Conservation (phyloP, 2,329 filamentous ascomycete genomes). For the Calonectria crousiana region DNA sequence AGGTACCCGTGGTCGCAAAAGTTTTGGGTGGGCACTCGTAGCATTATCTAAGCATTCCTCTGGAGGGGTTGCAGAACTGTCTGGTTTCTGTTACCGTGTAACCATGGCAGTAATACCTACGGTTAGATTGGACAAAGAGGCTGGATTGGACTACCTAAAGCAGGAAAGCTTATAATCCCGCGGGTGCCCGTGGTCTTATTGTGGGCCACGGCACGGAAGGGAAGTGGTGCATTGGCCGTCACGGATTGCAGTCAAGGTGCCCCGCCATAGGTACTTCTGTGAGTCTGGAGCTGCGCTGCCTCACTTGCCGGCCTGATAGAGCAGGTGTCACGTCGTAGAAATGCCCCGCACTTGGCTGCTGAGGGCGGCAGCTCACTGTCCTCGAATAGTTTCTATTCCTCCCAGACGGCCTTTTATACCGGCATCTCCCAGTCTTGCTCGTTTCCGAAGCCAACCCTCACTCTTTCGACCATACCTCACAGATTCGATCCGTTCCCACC, state of each 20-base stretch:
- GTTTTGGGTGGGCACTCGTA: neutral
- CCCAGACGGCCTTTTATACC: slow-evolving; percentile 39
- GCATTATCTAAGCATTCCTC: neutral
- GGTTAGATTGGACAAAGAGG: neutral
- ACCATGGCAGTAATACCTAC: neutral
- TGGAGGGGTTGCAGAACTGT: neutral
- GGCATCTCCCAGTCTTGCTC: slow-evolving; percentile 37
- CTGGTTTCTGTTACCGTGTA: neutral
- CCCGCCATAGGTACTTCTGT: slow-evolving; percentile 42
- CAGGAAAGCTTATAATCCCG: neutral
- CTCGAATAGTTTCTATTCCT: slow-evolving; percentile 36
- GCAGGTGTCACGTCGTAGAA: slow-evolving; percentile 40
- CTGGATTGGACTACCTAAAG: neutral
- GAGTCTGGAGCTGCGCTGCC: slow-evolving; percentile 34
- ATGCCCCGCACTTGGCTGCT: slow-evolving; percentile 62
- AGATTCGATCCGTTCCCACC: slow-evolving; percentile 66
- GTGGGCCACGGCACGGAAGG: neutral
- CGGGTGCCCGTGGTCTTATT: neutral
- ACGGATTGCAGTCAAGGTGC: slow-evolving; percentile 42
- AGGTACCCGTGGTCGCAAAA: neutral
- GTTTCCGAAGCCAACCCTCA: slow-evolving; percentile 29
- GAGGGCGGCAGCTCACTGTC: slow-evolving; percentile 44
- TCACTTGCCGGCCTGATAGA: slow-evolving; percentile 41
- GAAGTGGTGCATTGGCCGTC: slow-evolving; percentile 44
- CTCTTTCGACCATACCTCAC: slow-evolving; percentile 62